Conservation (phyloP, 2,329 filamentous ascomycete genomes). For the Lachnellula suecica region DNA sequence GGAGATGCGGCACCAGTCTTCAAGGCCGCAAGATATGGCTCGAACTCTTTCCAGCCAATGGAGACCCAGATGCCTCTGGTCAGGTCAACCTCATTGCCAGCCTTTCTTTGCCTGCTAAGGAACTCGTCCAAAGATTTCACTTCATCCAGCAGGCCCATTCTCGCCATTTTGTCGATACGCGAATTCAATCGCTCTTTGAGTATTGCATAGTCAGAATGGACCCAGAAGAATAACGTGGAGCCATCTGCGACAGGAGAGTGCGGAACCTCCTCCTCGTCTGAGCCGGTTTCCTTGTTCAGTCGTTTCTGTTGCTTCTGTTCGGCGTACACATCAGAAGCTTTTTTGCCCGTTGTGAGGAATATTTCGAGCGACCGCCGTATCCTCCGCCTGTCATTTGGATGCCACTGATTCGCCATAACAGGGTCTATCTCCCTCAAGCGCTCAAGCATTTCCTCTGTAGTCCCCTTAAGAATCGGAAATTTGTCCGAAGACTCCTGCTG, state of each 20-base stretch:
- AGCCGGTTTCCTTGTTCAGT: slow-evolving; percentile 25
- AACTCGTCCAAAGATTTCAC: slow-evolving; percentile 53
- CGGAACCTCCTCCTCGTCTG: background rate
- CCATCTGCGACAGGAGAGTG: background rate
- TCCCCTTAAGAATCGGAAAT: slow-evolving; percentile 70
- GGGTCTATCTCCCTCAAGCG: slow-evolving; percentile 82
- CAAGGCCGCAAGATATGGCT: slow-evolving; percentile 62
- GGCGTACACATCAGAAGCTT: slow-evolving; percentile 82
- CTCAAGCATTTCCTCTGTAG: slow-evolving; percentile 69
- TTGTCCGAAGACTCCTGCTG: slow-evolving; percentile 41
- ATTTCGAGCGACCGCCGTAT: slow-evolving; percentile 90
- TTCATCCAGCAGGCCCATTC: slow-evolving; percentile 62
- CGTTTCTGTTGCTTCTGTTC: slow-evolving; percentile 60
- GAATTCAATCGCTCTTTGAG: slow-evolving; percentile 70
- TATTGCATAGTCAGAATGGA: slow-evolving; percentile 69
- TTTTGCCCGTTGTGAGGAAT: slow-evolving; percentile 76
- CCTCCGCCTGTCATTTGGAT: slow-evolving; percentile 88
- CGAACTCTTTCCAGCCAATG: slow-evolving; percentile 93
- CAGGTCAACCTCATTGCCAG: slow-evolving; percentile 62
- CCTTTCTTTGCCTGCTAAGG: slow-evolving; percentile 40
- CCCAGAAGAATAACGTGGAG: slow-evolving; percentile 71
- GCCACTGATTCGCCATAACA: slow-evolving; percentile 86
- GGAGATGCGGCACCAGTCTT: slow-evolving; percentile 29
- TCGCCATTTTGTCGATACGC: slow-evolving; percentile 83
- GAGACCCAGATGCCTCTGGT: slow-evolving; percentile 92